Evolutionary conservation across 1,284 basidiomycete species (phyloP).

Genomic region (Cryptococcus sp.): DNA sequence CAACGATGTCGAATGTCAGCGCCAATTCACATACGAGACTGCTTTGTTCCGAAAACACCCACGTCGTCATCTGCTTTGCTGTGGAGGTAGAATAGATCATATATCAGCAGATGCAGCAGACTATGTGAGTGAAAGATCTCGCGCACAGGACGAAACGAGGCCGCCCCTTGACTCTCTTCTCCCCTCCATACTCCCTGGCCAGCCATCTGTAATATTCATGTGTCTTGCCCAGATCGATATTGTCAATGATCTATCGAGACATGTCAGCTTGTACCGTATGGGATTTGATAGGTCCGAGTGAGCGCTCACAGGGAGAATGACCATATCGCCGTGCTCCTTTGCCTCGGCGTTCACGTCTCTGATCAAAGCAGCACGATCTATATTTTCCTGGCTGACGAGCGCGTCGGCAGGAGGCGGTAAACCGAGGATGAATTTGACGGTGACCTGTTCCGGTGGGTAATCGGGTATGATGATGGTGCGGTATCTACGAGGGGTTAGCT

Average conservation of each 20-base stretch:
- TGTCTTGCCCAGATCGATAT: constrained; percentile 54
- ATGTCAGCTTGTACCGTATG: constrained; percentile 7
- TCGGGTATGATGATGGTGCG: constrained; percentile 46
- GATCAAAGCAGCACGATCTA: constrained; percentile 21
- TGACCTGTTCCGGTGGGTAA: constrained; percentile 48
- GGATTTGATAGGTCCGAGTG: not conserved
- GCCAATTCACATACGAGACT: not conserved
- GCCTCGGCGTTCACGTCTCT: constrained; percentile 36
- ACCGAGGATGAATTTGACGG: constrained; percentile 53
- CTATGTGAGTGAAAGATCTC: not conserved
- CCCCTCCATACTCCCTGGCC: constrained; percentile 44
- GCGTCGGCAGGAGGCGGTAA: constrained; percentile 39
- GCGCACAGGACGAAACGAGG: constrained; percentile 53
- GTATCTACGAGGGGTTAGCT: constrained; percentile 27
- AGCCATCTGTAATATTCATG: constrained; percentile 54
- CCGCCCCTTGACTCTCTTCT: constrained; percentile 46
- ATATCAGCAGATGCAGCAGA: not conserved
- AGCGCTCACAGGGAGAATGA: constrained; percentile 49
- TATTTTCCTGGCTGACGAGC: constrained; percentile 24
- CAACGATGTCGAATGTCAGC: not conserved
- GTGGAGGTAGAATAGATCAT: not conserved
- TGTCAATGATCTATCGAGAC: constrained; percentile 44
- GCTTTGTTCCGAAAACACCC: constrained; percentile 11
- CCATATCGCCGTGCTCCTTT: constrained; percentile 48
- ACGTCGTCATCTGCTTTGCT: constrained; percentile 55